Evolutionary conservation across 305 asterid genomes (phyloP), one percentile per base, ranked within the genome.

Genomic region (Solanum chacoense): DNA sequence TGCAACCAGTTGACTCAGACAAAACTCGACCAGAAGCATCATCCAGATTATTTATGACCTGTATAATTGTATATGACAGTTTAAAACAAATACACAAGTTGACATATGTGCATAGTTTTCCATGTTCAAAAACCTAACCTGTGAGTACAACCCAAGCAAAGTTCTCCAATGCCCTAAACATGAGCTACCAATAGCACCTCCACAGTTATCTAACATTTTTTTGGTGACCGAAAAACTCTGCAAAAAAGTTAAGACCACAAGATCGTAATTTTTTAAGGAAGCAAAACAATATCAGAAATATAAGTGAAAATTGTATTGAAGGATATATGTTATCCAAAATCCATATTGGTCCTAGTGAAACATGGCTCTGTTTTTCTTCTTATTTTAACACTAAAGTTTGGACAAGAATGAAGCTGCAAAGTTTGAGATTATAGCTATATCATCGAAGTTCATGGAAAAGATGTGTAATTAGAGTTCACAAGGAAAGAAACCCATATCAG

Each of bases 201-300:
- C 98, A 91, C 31, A 89, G 90, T 87, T 90, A 88, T 95, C 98
- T 72, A 98, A 90, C 93, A 98, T 89, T 91, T 94, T 95, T 92
- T 92, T 98, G 79, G 93, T 91, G 89, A 95, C 67, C 84, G 95
- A 94, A 89, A 98, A 94, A 94, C 98, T 92, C 99, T 98, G 99
- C 89, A 90, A 74, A 83, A 85, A 88, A 90, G 91, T 84, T 31
- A 63, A 63, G 26, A 87, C 42, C 85, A 85, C 13, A 22, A 11
- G 38, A 59, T 32, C 75, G n/a, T 8, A 22, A 59, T 13, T 11
- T 59, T 83, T 55, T 7, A 11, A 84, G 87, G 45, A 84, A 84
- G 87, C 75, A 59, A 55, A 55, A 84, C 24, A 59, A 24, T 13
- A 55, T 34, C 87, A 55, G 74, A 7, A 59, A 59, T 84, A 59